Evolutionary conservation across 352 stramenopile species (phyloP).

Genomic region (Globisporangium canariense): DNA sequence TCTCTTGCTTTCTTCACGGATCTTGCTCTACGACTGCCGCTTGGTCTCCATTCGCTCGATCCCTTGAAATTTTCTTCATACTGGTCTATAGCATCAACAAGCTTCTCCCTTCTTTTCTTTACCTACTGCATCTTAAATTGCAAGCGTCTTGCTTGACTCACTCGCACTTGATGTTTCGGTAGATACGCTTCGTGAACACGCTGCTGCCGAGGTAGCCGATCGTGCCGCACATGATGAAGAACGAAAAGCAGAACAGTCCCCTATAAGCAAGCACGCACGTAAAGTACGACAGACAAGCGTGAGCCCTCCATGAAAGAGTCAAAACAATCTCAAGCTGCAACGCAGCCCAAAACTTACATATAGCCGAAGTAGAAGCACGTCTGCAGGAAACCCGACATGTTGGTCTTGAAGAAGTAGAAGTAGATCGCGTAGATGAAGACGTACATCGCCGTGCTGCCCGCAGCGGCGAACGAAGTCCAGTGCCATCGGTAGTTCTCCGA

Average conservation of each 20-base stretch:
- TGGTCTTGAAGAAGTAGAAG: conserved; percentile 99
- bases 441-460: conserved; percentile 93
- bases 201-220: conserved; percentile 90
- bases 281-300: not conserved
- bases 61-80: not conserved
- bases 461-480: conserved; percentile 96
- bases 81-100: conserved; percentile 2
- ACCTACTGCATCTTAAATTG: not conserved
- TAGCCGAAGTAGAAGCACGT: conserved; percentile 99
- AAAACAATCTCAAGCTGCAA: not conserved
- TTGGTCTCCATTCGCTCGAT: not conserved
- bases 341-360: conserved; percentile 72
- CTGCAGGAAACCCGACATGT: conserved; percentile 99
- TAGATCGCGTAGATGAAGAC: conserved; percentile 99
- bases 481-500: conserved; percentile 99
- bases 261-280: conserved; percentile 27
- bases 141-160: conserved; percentile 35
- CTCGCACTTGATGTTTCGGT: conserved; percentile 95
- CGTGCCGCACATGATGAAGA: conserved; percentile 93
- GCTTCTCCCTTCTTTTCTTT: not conserved
- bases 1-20: not conserved
- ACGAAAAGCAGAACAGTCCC: conserved; percentile 89
- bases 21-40: not conserved
- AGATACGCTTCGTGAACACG: conserved; percentile 94
- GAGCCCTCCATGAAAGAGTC: too few relatives aligned